phyloP scores from a whole-genome alignment of 2,329 filamentous ascomycete genomes.

The Lasiodiplodia sp. region DNA sequence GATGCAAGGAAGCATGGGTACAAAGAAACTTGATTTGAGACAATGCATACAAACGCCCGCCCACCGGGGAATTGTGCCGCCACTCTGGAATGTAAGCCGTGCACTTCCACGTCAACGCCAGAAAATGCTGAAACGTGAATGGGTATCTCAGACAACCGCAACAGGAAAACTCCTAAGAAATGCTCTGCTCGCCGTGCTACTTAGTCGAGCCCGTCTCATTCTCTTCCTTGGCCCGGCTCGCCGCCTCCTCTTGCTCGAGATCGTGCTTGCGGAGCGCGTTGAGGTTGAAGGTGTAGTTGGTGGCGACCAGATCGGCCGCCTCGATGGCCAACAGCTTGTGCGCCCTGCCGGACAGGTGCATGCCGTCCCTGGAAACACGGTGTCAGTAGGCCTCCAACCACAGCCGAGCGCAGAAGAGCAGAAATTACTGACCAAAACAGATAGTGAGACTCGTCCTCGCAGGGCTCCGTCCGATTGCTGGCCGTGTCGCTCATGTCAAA shows the following conservation, averaged over 20 bases:
- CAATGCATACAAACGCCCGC: conserved; percentile 31
- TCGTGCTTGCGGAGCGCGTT: conserved; percentile 35
- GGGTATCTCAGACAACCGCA: conserved; percentile 30
- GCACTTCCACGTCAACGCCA: conserved; percentile 28
- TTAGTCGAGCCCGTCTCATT: conserved; percentile 6
- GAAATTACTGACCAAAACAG: conserved; percentile 45
- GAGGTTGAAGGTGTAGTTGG: conserved; percentile 42
- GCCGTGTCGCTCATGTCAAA: conserved; percentile 27
- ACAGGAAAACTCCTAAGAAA: conserved; percentile 26
- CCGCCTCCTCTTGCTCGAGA: conserved; percentile 12
- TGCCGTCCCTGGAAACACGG: conserved; percentile 41
- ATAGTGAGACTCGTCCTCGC: conserved; percentile 41
- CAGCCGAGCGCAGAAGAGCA: conserved; percentile 16
- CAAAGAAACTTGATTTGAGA: conserved; percentile 30
- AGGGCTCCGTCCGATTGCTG: conserved; percentile 35
- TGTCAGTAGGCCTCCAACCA: conserved; percentile 22
- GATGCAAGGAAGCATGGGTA: conserved; percentile 48
- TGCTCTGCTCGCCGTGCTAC: conserved; percentile 10
- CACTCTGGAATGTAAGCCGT: conserved; percentile 28
- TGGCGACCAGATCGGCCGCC: conserved; percentile 43
- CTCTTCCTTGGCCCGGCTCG: not conserved
- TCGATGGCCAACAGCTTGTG: conserved; percentile 47
- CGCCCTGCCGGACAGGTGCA: conserved; percentile 44
- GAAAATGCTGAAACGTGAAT: conserved; percentile 31
- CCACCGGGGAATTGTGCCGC: conserved; percentile 29